A percentile compares a stretch with the other conserved stretches of the same genome.
phyloP scores from a whole-genome alignment of 345 rosid genomes.

The Corchorus capsularis region DNA sequence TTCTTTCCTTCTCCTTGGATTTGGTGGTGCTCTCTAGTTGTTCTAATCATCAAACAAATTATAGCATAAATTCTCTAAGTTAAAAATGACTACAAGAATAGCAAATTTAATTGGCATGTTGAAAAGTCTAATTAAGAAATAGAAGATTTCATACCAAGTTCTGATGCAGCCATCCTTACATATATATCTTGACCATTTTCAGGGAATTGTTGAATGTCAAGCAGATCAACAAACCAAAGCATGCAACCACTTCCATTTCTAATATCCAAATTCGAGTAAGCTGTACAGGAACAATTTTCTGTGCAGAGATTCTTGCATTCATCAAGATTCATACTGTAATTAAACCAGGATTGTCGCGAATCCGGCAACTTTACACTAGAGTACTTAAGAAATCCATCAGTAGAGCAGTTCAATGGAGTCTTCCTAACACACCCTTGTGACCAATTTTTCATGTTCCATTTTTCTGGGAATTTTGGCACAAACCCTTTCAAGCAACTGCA shows the following conservation, averaged over 20 bases:
- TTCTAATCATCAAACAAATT: background rate
- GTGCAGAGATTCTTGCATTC: slow-evolving; percentile 41
- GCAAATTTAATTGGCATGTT: background rate
- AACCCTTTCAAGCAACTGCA: slow-evolving; percentile 54
- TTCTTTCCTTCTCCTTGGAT: background rate
- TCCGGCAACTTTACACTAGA: slow-evolving; percentile 50
- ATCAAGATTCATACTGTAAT: slow-evolving; percentile 29
- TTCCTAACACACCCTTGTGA: slow-evolving; percentile 48
- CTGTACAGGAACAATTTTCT: slow-evolving; percentile 56
- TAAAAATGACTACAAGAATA: background rate
- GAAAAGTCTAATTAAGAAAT: background rate
- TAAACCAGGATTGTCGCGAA: slow-evolving; percentile 28
- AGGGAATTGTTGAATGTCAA: slow-evolving; percentile 41
- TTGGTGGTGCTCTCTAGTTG: background rate
- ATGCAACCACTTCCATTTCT: slow-evolving; percentile 43
- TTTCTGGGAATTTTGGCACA: slow-evolving; percentile 30
- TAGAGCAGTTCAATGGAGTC: slow-evolving; percentile 33
- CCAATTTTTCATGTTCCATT: slow-evolving; percentile 41
- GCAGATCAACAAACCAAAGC: slow-evolving; percentile 43
- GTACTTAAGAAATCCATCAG: slow-evolving; percentile 36
- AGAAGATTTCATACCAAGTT: slow-evolving; percentile 21
- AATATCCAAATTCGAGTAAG: slow-evolving; percentile 44
- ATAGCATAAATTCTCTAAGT: background rate
- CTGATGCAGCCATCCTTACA: slow-evolving; percentile 44
- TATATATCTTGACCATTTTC: slow-evolving; percentile 41